A percentile compares a stretch with the other conserved stretches of the same genome.
These are phyloP conservation scores for Fusarium sterilihyphosum DNA, from an alignment of 2,329 filamentous ascomycete species.

Conservation along the genomic window DNA sequence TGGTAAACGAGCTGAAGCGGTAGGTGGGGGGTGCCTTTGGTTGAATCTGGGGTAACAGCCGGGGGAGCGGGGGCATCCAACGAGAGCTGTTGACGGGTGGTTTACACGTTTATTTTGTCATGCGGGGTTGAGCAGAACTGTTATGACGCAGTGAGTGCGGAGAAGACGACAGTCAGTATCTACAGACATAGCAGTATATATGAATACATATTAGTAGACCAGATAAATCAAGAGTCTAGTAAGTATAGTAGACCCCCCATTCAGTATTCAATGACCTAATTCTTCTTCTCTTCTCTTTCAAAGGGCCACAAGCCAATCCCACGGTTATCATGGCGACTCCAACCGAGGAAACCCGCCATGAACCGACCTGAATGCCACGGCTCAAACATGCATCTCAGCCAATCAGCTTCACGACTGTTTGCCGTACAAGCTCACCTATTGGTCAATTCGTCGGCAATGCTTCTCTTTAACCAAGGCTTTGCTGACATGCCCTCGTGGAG, in stretches of 20 bases:
- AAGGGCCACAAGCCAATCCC: neutral
- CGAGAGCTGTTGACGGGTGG: neutral
- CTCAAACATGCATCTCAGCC: conserved; percentile 4
- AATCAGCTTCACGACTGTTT: conserved; percentile 16
- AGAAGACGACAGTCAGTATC: conserved; percentile 2
- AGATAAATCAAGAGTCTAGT: neutral
- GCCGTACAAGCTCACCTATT: conserved; percentile 38
- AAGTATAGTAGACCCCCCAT: neutral
- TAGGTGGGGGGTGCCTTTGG: conserved; percentile 18
- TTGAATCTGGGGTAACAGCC: conserved; percentile 41
- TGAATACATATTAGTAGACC: neutral
- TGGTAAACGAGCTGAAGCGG: conserved; percentile 39
- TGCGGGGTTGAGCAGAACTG: conserved; percentile 14
- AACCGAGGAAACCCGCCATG: conserved; percentile 50
- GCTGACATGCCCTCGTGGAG: neutral
- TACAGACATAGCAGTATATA: neutral
- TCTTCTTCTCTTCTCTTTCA: neutral
- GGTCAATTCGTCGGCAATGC: conserved; percentile 46
- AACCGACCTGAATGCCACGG: conserved; percentile 37
- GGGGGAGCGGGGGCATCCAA: conserved; percentile 35
- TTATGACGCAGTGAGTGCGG: conserved; percentile 13
- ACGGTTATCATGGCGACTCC: conserved; percentile 26
- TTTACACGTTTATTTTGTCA: conserved; percentile 32
- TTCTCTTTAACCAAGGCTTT: conserved; percentile 43
- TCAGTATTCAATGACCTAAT: rapidly evolving